Conservation (phyloP, 495 filamentous ascomycete genomes). For the Annulohypoxylon nitens region DNA sequence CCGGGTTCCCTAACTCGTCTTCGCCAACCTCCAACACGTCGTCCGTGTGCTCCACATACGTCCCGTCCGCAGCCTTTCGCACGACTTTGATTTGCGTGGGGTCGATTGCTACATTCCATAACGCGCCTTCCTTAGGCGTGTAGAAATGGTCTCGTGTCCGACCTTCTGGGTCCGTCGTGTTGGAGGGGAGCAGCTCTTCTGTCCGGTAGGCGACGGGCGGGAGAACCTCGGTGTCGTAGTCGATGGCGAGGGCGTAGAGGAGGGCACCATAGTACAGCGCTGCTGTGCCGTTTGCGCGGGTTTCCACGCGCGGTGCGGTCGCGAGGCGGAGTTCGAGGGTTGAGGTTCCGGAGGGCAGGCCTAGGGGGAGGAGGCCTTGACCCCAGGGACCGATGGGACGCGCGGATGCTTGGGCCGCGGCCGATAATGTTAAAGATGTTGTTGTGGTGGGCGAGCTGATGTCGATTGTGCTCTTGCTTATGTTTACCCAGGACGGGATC, state of each 20-base stretch:
- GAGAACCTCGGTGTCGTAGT: slow-evolving; percentile 33
- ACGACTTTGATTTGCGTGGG: slow-evolving; percentile 49
- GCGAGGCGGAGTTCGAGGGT: slow-evolving; percentile 48
- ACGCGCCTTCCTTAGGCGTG: slow-evolving; percentile 53
- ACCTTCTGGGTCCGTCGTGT: slow-evolving; percentile 48
- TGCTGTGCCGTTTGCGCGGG: slow-evolving; percentile 66
- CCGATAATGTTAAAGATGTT: too few relatives aligned
- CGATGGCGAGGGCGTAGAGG: slow-evolving; percentile 66
- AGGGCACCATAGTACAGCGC: slow-evolving; percentile 68
- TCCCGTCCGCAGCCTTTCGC: neutral
- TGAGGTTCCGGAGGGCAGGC: slow-evolving; percentile 47
- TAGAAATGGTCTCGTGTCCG: slow-evolving; percentile 51
- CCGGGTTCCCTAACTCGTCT: slow-evolving; percentile 57
- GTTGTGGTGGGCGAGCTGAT: slow-evolving; percentile 23
- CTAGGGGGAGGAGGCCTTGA: slow-evolving; percentile 53
- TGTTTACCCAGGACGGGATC: slow-evolving; percentile 60
- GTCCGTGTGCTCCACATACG: slow-evolving; percentile 10
- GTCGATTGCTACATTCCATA: slow-evolving; percentile 67
- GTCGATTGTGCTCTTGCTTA: slow-evolving; percentile 38
- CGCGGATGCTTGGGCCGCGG: slow-evolving; percentile 53
- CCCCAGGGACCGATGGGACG: slow-evolving; percentile 38
- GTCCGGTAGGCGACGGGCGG: slow-evolving; percentile 41
- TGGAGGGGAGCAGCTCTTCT: neutral
- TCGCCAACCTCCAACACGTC: slow-evolving; percentile 28
- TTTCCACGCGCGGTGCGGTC: slow-evolving; percentile 48